phyloP scores from a whole-genome alignment of 1,139 yeast species.

The Suhomyces kunorum region DNA sequence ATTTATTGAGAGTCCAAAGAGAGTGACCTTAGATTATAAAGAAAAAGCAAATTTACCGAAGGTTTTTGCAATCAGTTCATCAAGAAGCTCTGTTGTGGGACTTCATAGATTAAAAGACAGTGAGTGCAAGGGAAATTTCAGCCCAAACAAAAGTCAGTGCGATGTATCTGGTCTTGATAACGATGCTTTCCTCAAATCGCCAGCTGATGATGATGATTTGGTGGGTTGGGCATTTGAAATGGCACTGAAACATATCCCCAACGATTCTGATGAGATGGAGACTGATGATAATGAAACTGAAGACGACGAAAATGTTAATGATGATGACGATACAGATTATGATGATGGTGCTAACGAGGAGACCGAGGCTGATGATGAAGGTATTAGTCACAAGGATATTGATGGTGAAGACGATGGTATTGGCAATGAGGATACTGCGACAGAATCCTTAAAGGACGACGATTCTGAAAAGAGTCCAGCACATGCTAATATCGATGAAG shows the following conservation, averaged over 20 bases:
- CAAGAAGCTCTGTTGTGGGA: constrained; percentile 41
- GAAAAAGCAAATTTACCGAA: constrained; percentile 41
- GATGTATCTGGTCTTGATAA: neutral
- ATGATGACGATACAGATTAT: neutral
- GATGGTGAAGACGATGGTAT: too few species aligned
- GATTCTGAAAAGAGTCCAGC: neutral
- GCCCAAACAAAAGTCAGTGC: constrained; percentile 6
- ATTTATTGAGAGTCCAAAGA: constrained; percentile 1
- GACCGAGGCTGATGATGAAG: neutral
- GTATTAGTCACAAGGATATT: too few species aligned
- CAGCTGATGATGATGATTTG: constrained; percentile 17
- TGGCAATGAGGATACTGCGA: too few species aligned
- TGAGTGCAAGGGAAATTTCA: constrained; percentile 1
- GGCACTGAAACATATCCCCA: constrained; percentile 13
- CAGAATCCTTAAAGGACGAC: too few species aligned
- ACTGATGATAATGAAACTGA: constrained; percentile 1
- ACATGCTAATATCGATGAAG: neutral
- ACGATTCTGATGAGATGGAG: constrained; percentile 9
- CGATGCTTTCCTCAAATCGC: constrained; percentile 13
- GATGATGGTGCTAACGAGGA: neutral
- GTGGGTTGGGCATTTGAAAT: constrained; percentile 14
- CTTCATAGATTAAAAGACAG: constrained; percentile 42
- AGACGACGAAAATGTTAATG: neutral
- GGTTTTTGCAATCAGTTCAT: constrained; percentile 31
- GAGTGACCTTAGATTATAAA: constrained; percentile 3